Base-by-base conservation (phyloP, 306 rosid genomes). In the Luffa acutangula region DNA sequence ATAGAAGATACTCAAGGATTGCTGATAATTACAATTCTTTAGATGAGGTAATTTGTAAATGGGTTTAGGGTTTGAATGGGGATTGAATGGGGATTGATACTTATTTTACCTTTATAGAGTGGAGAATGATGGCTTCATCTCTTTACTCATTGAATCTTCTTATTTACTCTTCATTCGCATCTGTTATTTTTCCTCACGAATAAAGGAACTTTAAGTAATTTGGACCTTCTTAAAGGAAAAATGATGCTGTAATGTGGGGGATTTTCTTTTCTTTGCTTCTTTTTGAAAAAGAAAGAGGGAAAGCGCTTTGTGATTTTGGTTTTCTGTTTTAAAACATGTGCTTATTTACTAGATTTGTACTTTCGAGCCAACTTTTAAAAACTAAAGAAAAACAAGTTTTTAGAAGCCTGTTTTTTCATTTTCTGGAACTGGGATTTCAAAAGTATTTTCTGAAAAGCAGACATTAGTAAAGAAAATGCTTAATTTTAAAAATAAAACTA, bases 1-100 rank as follows among this genome's bases (percentile, higher is more conserved):
- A 95, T 18, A 83, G 93, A 81, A 95, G 83, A 81, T 95, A 89
- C 84, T 92, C 96, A 2, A 91, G 92, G 84, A 92, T 95, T 52
- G 87, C 91, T 4, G 97, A 95, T 85, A 73, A 86, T 65, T 95
- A 87, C 88, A 84, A 77, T 75, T 92, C 98, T 72, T 80, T 92
- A 63, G 92, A 89, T 11, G 83, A 91, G 95, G 97, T 92, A 81
- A 79, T 75, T 34, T 75, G 45, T 53, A 33, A 31, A 51, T 33
- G 64, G 56, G 59, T 75, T 75, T 75, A 39, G 34, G 60, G 64
- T 33, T 75, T 75, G 46, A 74, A 15, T 49, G 25, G 54, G 54
- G 57, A 33, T 75, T 75, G 46, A 74, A 15, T 49, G 25, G 54
- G 54, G 57, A 33, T 51, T 37, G 63, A 33, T 34, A 34, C 60